Base-by-base conservation (phyloP, 495 filamentous ascomycete genomes). In the Tuber calosporum region DNA sequence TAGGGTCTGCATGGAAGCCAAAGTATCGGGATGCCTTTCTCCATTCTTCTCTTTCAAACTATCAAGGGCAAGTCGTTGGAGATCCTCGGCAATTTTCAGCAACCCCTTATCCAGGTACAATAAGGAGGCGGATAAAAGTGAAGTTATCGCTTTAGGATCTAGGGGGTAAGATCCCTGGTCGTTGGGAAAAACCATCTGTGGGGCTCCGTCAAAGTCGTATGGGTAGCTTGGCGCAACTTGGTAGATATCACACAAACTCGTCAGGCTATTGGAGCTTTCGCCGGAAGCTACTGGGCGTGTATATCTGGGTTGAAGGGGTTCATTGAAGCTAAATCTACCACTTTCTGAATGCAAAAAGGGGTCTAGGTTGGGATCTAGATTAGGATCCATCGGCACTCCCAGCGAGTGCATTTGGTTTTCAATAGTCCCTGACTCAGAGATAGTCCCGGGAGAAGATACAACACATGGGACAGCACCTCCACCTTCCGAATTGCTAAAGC, bases 1-100 rank as follows among this genome's bases (percentile, higher is more conserved):
- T 19, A 85, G 75, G 66, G 81, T 83, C 34, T 38, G 38, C 80
- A 83, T 83, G 62, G 77, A 83, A 2, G 70, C 79, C 37, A 84
- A 69, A 13, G 83, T 84, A 40, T 81, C 73, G 20, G 75, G 73
- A 75, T 85, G 80, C 1, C 81, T 81, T 62, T 75, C 69, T 17
- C 80, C 80, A 67, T 42, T 22, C 62, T 62, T 66, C 39, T 74
- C 70, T 45, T 37, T 66, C 45, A 39, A 11, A 62, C 4, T 62
- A 15, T 62, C 53, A 30, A 62, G 13, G 30, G 53, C 53, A 62
- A 62, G 53, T 11, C 53, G 53, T 62, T 62, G 53, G 38, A 72
- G 53, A 68, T 72, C 39, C 41, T 72, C 22, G 5, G 42, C 68
- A n/a, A 53, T 41, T 71, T 73, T 9, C 6, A 13, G 45, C 40